phyloP scores from a whole-genome alignment of 495 filamentous ascomycete species.

The Aspergillus ellipticus region DNA sequence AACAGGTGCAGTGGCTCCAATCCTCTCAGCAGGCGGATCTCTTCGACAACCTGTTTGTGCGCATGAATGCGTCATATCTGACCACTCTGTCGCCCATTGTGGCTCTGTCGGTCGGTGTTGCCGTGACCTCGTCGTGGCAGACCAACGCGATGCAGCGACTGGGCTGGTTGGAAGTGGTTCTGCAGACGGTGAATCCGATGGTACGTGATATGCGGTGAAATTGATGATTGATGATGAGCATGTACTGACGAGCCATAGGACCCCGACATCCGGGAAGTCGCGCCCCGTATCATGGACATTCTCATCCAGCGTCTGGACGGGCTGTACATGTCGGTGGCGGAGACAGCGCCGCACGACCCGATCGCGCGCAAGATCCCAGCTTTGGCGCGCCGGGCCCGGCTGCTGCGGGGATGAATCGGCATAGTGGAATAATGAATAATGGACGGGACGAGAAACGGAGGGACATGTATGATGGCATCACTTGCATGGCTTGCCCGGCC shows the following conservation, averaged over 20 bases:
- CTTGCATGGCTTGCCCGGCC: not conserved
- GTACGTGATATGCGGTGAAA: slow-evolving; percentile 29
- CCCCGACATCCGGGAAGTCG: slow-evolving; percentile 67
- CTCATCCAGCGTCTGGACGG: slow-evolving; percentile 67
- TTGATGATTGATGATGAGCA: not conserved
- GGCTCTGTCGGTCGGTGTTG: slow-evolving; percentile 76
- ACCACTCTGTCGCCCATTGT: slow-evolving; percentile 66
- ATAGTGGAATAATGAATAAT: not conserved
- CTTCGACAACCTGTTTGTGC: slow-evolving; percentile 77
- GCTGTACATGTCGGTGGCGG: slow-evolving; percentile 64
- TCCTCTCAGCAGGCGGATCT: slow-evolving; percentile 67
- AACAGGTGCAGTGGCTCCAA: slow-evolving; percentile 73
- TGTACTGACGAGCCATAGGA: slow-evolving; percentile 48
- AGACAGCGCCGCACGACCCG: slow-evolving; percentile 56
- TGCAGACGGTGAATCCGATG: slow-evolving; percentile 50
- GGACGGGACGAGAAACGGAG: not conserved
- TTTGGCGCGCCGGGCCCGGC: slow-evolving; percentile 51
- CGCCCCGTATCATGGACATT: slow-evolving; percentile 61
- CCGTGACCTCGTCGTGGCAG: slow-evolving; percentile 68
- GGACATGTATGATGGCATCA: not conserved
- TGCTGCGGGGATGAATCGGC: slow-evolving; percentile 33
- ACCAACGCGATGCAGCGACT: slow-evolving; percentile 65
- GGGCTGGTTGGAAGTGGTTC: slow-evolving; percentile 70
- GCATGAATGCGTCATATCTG: slow-evolving; percentile 68
- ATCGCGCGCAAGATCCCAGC: slow-evolving; percentile 59